Percentiles rank a stretch among this genome's conserved stretches.
Conservation (phyloP, 768 basidiomycete genomes). For the Leccinum fibrillosum region DNA sequence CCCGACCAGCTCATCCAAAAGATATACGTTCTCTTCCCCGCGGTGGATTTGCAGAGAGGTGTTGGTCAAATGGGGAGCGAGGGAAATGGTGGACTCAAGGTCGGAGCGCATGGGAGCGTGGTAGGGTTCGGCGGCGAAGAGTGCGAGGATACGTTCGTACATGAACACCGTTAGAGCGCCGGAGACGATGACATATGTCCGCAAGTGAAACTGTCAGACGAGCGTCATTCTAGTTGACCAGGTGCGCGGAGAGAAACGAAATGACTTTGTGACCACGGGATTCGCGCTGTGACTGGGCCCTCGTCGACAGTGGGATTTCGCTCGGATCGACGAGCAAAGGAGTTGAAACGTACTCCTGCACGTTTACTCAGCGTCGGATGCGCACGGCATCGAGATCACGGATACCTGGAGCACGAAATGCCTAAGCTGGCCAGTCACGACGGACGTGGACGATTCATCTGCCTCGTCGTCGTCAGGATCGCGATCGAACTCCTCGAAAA, state of each 20-base stretch:
- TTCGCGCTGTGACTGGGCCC: conserved; percentile 11
- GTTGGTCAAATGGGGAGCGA: conserved; percentile 85
- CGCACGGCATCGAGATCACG: not conserved
- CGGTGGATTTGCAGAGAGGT: conserved; percentile 75
- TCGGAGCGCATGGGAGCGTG: conserved; percentile 37
- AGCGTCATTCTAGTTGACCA: conserved; percentile 11
- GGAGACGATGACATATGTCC: conserved; percentile 80
- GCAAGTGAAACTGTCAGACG: conserved; percentile 78
- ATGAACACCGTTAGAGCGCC: conserved; percentile 80
- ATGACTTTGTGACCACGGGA: conserved; percentile 60
- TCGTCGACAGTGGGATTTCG: conserved; percentile 34
- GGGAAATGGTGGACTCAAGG: conserved; percentile 25
- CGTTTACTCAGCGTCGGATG: conserved; percentile 2
- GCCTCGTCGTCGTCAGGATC: conserved; percentile 50
- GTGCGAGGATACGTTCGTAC: conserved; percentile 76
- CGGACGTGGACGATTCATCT: conserved; percentile 44
- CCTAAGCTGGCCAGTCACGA: conserved; percentile 82
- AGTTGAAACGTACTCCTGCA: conserved; percentile 77
- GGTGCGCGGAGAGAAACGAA: conserved; percentile 3
- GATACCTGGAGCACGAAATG: conserved; percentile 94
- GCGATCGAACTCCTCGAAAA: conserved; percentile 80
- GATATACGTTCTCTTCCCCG: conserved; percentile 68
- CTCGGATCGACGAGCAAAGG: conserved; percentile 78
- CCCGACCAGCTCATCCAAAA: conserved; percentile 78
- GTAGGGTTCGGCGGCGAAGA: conserved; percentile 83